Evolutionary conservation across 2,329 filamentous ascomycete species (phyloP), one percentile per base, ranked within the genome.

Genomic region (Exserohilum rostratum): DNA sequence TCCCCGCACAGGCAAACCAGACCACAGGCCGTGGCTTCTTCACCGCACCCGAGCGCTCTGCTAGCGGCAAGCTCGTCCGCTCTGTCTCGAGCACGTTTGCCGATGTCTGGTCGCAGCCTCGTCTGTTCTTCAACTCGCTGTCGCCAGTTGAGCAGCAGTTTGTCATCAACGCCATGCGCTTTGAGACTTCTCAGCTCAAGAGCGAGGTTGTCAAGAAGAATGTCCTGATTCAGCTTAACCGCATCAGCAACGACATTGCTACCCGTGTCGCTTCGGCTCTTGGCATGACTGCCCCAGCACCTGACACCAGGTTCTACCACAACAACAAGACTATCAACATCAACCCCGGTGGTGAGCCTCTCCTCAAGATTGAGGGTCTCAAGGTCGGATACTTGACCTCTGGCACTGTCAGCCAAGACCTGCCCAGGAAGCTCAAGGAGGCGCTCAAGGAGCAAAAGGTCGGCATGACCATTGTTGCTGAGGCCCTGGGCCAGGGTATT

Each of bases 101-200:
- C n/a, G 87, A 91, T 67, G 85, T 86, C 69, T 91, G 87, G 87
- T 85, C 84, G 3, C 89, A 91, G 69, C 84, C 87, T 0, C 83
- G 88, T 1, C 79, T 91, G 11, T 90, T 91, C 77, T 90, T 84
- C 81, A 91, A 91, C 80, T 90, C 87, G 0, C 78, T 91, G 45
- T 78, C 82, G 1, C 78, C 82, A 1, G 79, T 80, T 0, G 88
- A 91, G 74, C 84, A 90, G 70, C 88, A 91, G 67, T 87, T 90
- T 67, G 73, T 91, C 34, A 81, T 91, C 76, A 88, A 91, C 70
- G 88, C 87, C 0, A 85, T 91, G 50, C 86, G 88, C 25, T 90
- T 91, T 71, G 89, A 91, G 76, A 82, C 81, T 0, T 81, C 85
- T 18, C 82, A 88, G 12, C 64, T 91, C 30, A 76, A 79, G 62